phyloP scores from a whole-genome alignment of 192 early-diverging fungal species.

The Lunasporangiospora selenospora region DNA sequence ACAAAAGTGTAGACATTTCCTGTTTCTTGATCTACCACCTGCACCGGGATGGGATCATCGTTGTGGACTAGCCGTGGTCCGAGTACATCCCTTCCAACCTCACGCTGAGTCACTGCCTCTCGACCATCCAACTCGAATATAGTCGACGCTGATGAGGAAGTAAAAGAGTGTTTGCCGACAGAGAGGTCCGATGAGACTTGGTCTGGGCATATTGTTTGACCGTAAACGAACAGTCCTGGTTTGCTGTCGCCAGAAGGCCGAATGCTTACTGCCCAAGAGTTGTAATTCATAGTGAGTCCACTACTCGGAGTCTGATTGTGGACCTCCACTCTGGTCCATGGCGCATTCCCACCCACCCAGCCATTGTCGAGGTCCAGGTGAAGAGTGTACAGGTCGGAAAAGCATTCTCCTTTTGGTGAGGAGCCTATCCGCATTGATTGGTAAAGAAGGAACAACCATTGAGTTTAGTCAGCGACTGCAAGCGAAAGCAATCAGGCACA shows the following conservation, averaged over 20 bases:
- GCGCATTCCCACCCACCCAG: constrained; percentile 19
- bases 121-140: too few relatives aligned
- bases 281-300: background rate
- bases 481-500: too few relatives aligned
- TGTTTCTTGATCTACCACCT: constrained; percentile 13
- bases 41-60: constrained; percentile 24
- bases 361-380: constrained; percentile 23
- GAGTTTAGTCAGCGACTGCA: too few relatives aligned
- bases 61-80: constrained; percentile 13
- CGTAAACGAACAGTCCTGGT: constrained; percentile 25
- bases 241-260: constrained; percentile 14
- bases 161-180: constrained; percentile 4
- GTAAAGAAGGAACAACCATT: too few relatives aligned
- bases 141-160: constrained; percentile 10
- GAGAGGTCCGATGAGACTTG: background rate
- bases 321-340: constrained; percentile 11
- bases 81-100: constrained; percentile 1
- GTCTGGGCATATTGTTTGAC: constrained; percentile 21
- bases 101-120: too few relatives aligned
- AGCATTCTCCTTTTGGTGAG: constrained; percentile 16
- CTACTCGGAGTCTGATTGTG: background rate
- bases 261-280: constrained; percentile 29
- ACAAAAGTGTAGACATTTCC: constrained; percentile 27
- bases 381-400: constrained; percentile 32
- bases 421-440: too few relatives aligned